These are phyloP conservation scores for Venturia oleaginea DNA, from an alignment of 2,329 filamentous ascomycete species.

Conservation along the genomic window DNA sequence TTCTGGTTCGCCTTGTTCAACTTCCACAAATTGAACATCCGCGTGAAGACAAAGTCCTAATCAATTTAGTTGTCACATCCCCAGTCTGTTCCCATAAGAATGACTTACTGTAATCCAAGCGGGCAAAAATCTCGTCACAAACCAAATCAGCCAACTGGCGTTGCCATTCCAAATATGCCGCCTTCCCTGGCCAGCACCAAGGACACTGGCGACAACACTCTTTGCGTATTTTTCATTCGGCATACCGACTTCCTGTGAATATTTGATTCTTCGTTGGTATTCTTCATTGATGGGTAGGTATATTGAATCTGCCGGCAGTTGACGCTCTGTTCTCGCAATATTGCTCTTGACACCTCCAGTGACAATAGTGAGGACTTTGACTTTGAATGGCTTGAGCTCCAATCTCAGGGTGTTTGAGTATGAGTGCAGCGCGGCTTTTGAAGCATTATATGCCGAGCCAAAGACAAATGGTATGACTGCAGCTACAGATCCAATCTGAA, in stretches of 20 bases:
- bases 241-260: slow-evolving; percentile 47
- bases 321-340: slow-evolving; percentile 45
- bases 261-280: slow-evolving; percentile 42
- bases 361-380: slow-evolving; percentile 39
- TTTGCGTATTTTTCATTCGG: slow-evolving; percentile 44
- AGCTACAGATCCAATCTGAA: slow-evolving; percentile 37
- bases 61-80: slow-evolving; percentile 22
- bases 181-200: slow-evolving; percentile 23
- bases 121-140: slow-evolving; percentile 39
- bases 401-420: slow-evolving; percentile 51
- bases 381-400: slow-evolving; percentile 44
- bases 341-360: slow-evolving; percentile 53
- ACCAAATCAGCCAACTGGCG: slow-evolving; percentile 41
- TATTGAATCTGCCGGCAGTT: slow-evolving; percentile 38
- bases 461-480: slow-evolving; percentile 27
- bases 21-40: slow-evolving; percentile 44
- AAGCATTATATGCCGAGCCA: slow-evolving; percentile 43
- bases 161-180: slow-evolving; percentile 48
- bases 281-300: slow-evolving; percentile 44
- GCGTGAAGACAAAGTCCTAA: slow-evolving; percentile 36
- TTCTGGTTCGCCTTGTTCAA: slow-evolving; percentile 31
- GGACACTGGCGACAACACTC: slow-evolving; percentile 45
- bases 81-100: neutral
- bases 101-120: slow-evolving; percentile 27
- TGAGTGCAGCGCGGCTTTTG: slow-evolving; percentile 50